A percentile compares a stretch with the other conserved stretches of the same genome.
phyloP scores from a whole-genome alignment of 2,329 filamentous ascomycete species.

The Fusarium cicatricum region DNA sequence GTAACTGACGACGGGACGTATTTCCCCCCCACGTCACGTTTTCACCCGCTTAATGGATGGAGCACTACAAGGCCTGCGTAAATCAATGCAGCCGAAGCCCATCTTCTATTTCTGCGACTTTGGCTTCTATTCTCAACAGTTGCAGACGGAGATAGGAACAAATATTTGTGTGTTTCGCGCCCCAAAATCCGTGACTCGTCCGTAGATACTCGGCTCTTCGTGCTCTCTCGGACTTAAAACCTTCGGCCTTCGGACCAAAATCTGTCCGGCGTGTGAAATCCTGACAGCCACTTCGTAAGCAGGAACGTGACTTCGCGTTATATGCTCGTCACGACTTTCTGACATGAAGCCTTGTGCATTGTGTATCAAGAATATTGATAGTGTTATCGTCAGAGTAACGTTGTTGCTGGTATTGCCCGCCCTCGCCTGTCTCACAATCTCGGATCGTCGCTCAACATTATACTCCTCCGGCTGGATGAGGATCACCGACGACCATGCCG shows the following conservation, averaged over 20 bases:
- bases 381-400: not conserved
- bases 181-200: slow-evolving; percentile 30
- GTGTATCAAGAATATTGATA: not conserved
- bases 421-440: no score
- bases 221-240: slow-evolving; percentile 27
- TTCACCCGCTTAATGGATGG: no score
- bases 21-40: no score
- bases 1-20: no score
- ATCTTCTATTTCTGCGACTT: slow-evolving; percentile 1
- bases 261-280: slow-evolving; percentile 27
- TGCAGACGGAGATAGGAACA: not conserved
- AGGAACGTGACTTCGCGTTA: slow-evolving; percentile 30
- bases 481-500: slow-evolving; percentile 24
- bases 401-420: not conserved
- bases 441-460: no score
- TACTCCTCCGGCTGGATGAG: slow-evolving; percentile 25
- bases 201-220: not conserved
- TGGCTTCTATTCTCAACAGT: slow-evolving; percentile 2
- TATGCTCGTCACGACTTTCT: slow-evolving; percentile 12
- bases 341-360: slow-evolving; percentile 20
- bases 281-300: slow-evolving; percentile 14
- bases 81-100: not conserved
- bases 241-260: slow-evolving; percentile 40
- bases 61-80: not conserved
- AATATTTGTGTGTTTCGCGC: slow-evolving; percentile 16